Base-by-base conservation (phyloP, 192 early-diverging fungal genomes). In the Cetraspora pellucida region DNA sequence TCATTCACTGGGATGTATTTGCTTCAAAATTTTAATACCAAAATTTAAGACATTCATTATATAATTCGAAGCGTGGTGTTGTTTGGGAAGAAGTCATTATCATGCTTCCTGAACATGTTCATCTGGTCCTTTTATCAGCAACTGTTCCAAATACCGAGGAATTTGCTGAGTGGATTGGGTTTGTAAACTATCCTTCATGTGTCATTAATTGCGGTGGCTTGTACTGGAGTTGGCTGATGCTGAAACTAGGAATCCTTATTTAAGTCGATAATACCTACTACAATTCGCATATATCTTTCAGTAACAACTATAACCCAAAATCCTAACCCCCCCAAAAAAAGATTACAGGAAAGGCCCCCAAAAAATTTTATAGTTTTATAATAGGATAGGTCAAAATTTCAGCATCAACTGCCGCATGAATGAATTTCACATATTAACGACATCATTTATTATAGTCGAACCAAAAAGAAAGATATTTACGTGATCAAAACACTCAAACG, bases 51-150 rank as follows among this genome's bases (percentile, higher is more conserved):
- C 2, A 49, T 75, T 14, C 9, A 70, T 54, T 49, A 30, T 54
- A 6, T 74, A 11, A 23, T 73, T 25, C 10, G 54, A 28, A 93
- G 91, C 84, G 92, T 77, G 97, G 97, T 66, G 96, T 99, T 1
- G 97, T 99, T 2, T 99, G 97, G 97, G 97, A 99, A 84, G 97
- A 99, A 82, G 96, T 98, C 31, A 99, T 99, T 73, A 98, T 98
- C 77, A 97, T 99, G 96, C 85, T 99, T 13, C 97, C 97, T 3
- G 88, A 92, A 0, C 96, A 99, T 83, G 91, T 99, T 3, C 96
- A 86, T 16, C 83, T 99, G n/a, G 96, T 99, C 74, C 82, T 99
- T 57, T 84, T 99, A 44, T 97, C 96, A 16, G 97, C 97, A 0
- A 99, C 97, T 14, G 95, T 99, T 6, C 96, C 97, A 45, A 99